Evolutionary conservation across 805 yeast species (phyloP).

Genomic region (Sugiyamaella qingdaonensis): DNA sequence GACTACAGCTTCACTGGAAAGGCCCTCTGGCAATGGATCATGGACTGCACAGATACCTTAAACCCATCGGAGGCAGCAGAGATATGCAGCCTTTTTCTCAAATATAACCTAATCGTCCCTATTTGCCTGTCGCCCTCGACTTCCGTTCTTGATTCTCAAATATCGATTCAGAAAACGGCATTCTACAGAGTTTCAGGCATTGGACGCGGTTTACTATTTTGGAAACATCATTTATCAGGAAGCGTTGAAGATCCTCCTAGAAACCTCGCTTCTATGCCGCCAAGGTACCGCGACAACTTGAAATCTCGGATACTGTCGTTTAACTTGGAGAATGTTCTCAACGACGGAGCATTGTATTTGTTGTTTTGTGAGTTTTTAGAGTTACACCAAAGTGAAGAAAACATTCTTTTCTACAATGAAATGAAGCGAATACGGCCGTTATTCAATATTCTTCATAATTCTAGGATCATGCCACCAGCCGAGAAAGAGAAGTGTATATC

Average conservation of each 20-base stretch:
- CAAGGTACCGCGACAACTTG: no score
- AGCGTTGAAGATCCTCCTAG: not conserved
- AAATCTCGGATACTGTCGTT: not conserved
- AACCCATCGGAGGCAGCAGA: constrained; percentile 27
- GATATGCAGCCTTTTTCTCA: constrained; percentile 11
- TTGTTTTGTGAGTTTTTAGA: constrained; percentile 64
- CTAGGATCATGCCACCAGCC: not conserved
- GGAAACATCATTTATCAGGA: not conserved
- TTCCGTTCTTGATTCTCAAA: not conserved
- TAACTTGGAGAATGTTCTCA: constrained; percentile 40
- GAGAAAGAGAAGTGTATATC: constrained; percentile 35
- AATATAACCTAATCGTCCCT: constrained; percentile 15
- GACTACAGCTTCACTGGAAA: constrained; percentile 66
- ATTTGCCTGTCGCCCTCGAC: not conserved
- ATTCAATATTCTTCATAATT: constrained; percentile 2
- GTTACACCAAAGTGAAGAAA: constrained; percentile 66
- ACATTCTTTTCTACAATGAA: constrained; percentile 65
- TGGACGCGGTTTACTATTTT: not conserved
- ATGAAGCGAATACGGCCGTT: constrained; percentile 42
- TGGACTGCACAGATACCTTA: constrained; percentile 80
- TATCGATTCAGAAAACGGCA: not conserved
- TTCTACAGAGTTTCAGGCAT: not conserved
- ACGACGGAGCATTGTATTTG: constrained; percentile 72
- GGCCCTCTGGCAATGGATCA: constrained; percentile 78
- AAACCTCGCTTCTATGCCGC: not conserved